phyloP scores from a whole-genome alignment of 148 eudicot genomes.

The Selenicereus undatus region DNA sequence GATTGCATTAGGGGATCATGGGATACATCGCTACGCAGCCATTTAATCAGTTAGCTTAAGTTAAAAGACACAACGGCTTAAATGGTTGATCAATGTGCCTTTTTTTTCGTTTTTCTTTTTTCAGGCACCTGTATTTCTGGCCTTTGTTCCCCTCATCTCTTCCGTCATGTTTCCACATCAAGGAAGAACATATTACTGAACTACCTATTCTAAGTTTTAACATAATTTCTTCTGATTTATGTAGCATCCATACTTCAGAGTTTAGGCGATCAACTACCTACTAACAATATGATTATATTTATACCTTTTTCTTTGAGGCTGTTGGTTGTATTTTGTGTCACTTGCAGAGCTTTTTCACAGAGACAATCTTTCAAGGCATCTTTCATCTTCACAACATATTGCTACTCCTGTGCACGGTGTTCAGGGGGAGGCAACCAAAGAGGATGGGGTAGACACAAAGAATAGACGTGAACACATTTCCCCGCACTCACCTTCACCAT shows the following conservation, averaged over 20 bases:
- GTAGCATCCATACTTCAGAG: neutral
- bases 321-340: neutral
- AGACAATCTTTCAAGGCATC: conserved; percentile 15
- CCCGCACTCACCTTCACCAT: neutral
- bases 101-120: too few species aligned
- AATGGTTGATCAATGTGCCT: neutral
- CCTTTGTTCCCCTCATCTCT: too few species aligned
- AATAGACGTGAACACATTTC: neutral
- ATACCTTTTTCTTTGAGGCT: neutral
- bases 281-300: too few species aligned
- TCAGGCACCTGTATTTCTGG: too few species aligned
- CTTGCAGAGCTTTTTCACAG: conserved; percentile 13
- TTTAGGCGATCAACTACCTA: neutral
- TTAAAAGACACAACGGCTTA: neutral
- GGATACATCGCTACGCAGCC: neutral
- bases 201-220: too few species aligned
- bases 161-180: too few species aligned
- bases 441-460: conserved; percentile 4
- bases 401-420: conserved; percentile 14
- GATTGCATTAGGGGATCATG: neutral
- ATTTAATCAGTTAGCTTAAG: neutral
- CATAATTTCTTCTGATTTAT: neutral
- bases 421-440: conserved; percentile 2
- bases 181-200: too few species aligned
- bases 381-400: conserved; percentile 22